Conservation (phyloP, 768 basidiomycete genomes). For the Panaeolus papilionaceus region DNA sequence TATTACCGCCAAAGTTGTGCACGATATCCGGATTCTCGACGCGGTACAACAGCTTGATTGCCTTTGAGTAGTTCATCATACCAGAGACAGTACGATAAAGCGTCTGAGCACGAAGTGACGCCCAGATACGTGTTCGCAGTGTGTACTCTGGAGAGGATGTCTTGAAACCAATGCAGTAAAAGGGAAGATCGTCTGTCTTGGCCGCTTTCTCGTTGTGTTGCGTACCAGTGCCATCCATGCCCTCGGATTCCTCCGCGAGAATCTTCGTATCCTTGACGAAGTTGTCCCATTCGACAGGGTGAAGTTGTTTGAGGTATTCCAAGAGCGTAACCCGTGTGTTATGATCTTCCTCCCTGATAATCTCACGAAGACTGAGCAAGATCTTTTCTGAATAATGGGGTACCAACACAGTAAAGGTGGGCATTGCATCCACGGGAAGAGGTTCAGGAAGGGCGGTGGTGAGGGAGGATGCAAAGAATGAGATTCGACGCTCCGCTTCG, state of each 20-base stretch:
- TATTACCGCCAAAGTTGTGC: conserved; percentile 94
- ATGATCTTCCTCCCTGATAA: conserved; percentile 97
- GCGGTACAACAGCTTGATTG: conserved; percentile 97
- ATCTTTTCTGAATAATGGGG: conserved; percentile 99
- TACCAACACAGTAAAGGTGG: conserved; percentile 98
- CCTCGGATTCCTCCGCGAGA: conserved; percentile 86
- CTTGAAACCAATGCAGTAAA: conserved; percentile 99
- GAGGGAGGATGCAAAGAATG: conserved; percentile 97
- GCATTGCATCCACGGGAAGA: conserved; percentile 97
- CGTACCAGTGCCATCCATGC: conserved; percentile 58
- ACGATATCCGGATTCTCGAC: conserved; percentile 99
- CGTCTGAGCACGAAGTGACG: conserved; percentile 96
- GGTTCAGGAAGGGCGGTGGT: conserved; percentile 96
- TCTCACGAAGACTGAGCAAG: conserved; percentile 93
- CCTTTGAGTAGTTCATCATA: conserved; percentile 99
- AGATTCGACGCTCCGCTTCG: conserved; percentile 97
- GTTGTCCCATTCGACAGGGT: conserved; percentile 99
- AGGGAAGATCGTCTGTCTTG: conserved; percentile 93
- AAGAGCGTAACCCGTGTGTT: conserved; percentile 96
- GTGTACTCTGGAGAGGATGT: conserved; percentile 99
- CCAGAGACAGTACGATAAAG: conserved; percentile 98
- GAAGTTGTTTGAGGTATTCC: conserved; percentile 98
- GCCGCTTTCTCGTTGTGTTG: conserved; percentile 73
- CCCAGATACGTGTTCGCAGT: conserved; percentile 98
- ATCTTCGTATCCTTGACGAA: conserved; percentile 99